These are phyloP conservation scores for Volvox reticuliferus DNA, from an alignment of 139 green algal species.

Conservation along the genomic window DNA sequence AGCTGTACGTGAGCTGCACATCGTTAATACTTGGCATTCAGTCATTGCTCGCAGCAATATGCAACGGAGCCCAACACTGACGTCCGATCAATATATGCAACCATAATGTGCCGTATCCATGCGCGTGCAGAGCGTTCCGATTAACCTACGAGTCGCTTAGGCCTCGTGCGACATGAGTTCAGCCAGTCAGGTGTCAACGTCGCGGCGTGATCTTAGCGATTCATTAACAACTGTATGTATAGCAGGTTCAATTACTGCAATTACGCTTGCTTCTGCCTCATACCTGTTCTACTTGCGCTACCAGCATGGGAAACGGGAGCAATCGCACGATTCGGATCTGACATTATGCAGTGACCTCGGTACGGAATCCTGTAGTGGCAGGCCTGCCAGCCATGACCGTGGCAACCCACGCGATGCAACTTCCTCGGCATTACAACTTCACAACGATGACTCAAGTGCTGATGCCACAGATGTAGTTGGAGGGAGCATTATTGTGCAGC, in stretches of 20 bases:
- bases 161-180: neutral
- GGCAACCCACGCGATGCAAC: neutral
- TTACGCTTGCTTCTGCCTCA: neutral
- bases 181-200: neutral
- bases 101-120: too few relatives aligned
- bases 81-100: too few relatives aligned
- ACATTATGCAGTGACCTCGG: neutral
- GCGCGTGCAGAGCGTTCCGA: too few relatives aligned
- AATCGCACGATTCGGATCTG: neutral
- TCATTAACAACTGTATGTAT: neutral
- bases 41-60: too few relatives aligned
- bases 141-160: too few relatives aligned
- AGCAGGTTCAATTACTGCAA: slow-evolving; percentile 1
- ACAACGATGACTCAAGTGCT: too few relatives aligned
- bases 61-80: too few relatives aligned
- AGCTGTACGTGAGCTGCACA: too few relatives aligned
- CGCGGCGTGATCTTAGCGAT: neutral
- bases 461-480: too few relatives aligned
- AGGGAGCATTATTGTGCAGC: too few relatives aligned
- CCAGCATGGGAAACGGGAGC: neutral
- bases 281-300: slow-evolving; percentile 13
- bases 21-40: too few relatives aligned
- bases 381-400: neutral
- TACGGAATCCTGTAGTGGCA: neutral
- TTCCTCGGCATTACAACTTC: too few relatives aligned